Conservation (phyloP, 2,329 filamentous ascomycete species). For the Aspergillus ruber region DNA sequence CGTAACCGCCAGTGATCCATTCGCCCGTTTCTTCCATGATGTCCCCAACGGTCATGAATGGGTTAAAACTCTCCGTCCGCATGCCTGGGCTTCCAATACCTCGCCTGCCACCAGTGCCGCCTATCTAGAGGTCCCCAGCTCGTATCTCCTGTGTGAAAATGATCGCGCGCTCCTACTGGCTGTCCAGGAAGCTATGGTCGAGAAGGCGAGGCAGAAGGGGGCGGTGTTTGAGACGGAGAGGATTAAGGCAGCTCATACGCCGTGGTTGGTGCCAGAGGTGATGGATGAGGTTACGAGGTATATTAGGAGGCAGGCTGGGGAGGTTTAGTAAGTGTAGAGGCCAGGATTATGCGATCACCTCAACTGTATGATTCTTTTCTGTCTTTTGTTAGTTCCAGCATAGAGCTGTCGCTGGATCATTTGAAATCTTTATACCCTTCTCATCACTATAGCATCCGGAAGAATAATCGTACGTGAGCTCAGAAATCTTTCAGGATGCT, state of each 20-base stretch:
- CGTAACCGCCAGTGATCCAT: slow-evolving; percentile 18
- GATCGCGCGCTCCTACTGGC: slow-evolving; percentile 24
- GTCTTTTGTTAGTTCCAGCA: too few species aligned
- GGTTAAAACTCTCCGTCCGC: slow-evolving; percentile 22
- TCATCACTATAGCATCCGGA: too few species aligned
- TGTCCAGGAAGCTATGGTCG: slow-evolving; percentile 27
- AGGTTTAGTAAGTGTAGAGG: too few species aligned
- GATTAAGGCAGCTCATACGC: slow-evolving; percentile 21
- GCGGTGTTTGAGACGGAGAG: slow-evolving; percentile 24
- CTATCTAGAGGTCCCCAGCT: slow-evolving; percentile 18
- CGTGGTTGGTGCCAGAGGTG: slow-evolving; percentile 19
- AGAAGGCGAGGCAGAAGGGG: slow-evolving; percentile 20
- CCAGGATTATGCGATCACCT: too few species aligned
- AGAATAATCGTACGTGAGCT: too few species aligned
- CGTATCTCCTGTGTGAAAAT: slow-evolving; percentile 24
- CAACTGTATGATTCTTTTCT: too few species aligned
- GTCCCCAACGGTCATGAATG: slow-evolving; percentile 22
- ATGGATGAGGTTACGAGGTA: slow-evolving; percentile 15
- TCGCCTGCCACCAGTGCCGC: slow-evolving; percentile 20
- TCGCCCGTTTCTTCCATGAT: slow-evolving; percentile 26
- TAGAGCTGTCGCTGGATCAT: too few species aligned
- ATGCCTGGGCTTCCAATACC: slow-evolving; percentile 24
- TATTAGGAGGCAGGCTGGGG: slow-evolving; percentile 11
- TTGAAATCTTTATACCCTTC: too few species aligned
- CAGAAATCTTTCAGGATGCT: too few species aligned